Base-by-base conservation (phyloP, 768 basidiomycete species). In the Leccinum subtestaceum region DNA sequence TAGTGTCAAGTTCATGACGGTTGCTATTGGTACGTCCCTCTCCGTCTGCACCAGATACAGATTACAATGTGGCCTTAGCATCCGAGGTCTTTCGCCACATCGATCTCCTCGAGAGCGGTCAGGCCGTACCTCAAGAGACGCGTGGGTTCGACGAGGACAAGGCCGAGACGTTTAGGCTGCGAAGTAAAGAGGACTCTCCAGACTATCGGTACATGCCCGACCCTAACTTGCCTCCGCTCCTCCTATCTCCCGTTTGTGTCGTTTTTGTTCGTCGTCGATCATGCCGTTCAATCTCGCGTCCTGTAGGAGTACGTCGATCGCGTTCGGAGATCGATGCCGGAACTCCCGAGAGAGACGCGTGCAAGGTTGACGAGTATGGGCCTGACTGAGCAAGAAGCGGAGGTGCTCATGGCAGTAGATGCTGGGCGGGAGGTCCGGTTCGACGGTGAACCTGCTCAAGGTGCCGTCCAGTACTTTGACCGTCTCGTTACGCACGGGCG, bases 171-270 rank as follows among this genome's bases (percentile, higher is more conserved):
- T 95, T 85, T 74, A 81, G 78, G 32, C 74, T 98, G 45, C 81
- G 97, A 45, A 86, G 84, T 49, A 98, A 99, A 74, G 97, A 97
- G 66, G 91, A 95, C 64, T 89, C 94, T 0, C 93, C 91, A 1
- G 97, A 99, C 71, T 99, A 98, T 71, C 84, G 91, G 17, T 98
- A 98, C 75, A 96, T 99, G 93, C 97, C 97, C 0, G 97, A 99
- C 70, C 87, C 93, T 0, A 98, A 98, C 70, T 75, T 98, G 1
- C 93, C 94, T 1, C 82, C 86, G 0, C 75, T 98, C 5, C 67
- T 84, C 32, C 67, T 91, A 7, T 80, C 80, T 57, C 70, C 82
- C 59, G 86, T 83, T 58, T 17, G 63, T 66, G 8, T 15, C 13
- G 61, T 52, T 15, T 47, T 21, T 52, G 57, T 32, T 21, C 23